These are phyloP conservation scores for Vigna mungo DNA, from an alignment of 306 rosid species.

Conservation along the genomic window DNA sequence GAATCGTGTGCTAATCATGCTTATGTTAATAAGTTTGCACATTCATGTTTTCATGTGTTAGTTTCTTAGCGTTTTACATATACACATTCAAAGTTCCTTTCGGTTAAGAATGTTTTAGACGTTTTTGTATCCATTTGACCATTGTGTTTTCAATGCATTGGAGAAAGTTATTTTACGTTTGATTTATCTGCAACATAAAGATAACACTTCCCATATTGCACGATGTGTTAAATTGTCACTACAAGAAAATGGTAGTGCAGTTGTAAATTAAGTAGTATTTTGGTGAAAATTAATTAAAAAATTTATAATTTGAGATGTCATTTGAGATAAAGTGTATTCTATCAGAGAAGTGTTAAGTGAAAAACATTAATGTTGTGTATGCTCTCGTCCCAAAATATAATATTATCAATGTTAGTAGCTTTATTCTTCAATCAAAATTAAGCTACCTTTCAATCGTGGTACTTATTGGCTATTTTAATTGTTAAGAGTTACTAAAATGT, in stretches of 20 bases:
- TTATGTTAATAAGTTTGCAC: conserved; percentile 33
- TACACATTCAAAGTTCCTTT: conserved; percentile 23
- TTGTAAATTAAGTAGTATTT: neutral
- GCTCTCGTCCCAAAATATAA: neutral
- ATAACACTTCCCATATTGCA: neutral
- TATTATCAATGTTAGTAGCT: neutral
- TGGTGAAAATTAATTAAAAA: neutral
- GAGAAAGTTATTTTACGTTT: conserved; percentile 9
- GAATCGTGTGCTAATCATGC: conserved; percentile 37
- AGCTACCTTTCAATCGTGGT: neutral
- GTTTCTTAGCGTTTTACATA: conserved; percentile 26
- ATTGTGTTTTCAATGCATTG: conserved; percentile 31
- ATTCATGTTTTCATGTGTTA: conserved; percentile 36
- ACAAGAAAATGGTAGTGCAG: neutral
- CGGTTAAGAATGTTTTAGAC: conserved; percentile 14
- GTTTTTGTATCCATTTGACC: conserved; percentile 9
- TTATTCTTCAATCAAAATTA: neutral
- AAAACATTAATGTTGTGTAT: neutral
- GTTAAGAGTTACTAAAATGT: neutral
- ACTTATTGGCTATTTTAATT: neutral
- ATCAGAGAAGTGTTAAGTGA: neutral
- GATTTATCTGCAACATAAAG: neutral
- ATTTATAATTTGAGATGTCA: neutral
- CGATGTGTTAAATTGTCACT: conserved; percentile 1
- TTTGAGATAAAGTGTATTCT: neutral